Base-by-base conservation (phyloP, 2,329 filamentous ascomycete species). In the Aspergillus texensis region DNA sequence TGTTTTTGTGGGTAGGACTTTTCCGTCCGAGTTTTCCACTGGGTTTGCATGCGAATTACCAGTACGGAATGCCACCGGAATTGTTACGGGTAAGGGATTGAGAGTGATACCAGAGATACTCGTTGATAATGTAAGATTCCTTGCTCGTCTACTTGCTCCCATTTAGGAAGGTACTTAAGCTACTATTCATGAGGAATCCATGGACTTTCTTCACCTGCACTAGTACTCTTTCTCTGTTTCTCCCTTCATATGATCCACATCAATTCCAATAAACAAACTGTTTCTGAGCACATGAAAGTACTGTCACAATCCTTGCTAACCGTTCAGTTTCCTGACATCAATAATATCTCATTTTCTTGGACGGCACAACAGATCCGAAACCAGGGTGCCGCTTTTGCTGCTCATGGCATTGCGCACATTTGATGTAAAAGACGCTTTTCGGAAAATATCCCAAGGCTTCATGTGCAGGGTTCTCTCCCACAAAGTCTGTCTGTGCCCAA, bases 391-490 rank as follows among this genome's bases (percentile, higher is more conserved):
- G 28, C 32, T 52, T 62, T 43, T 46, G 24, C 34, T 41, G 53
- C 9, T 24, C 28, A 14, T 12, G 39, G 39, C 64, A 68, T 16
- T 1, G 12, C 1, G 24, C 12, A 36, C 67, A 68, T 16, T 43
- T 34, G 60, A 88, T 77, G 67, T 83, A 87, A 72, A 82, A 87
- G 0, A 82, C 83, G 32, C 83, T 79, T 0, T 69, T 63, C 3
- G 77, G 72, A 0, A 71, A 72, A 61, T 83, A 85, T 0, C 78
- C 79, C 1, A 86, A 74, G n/a, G 83, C 66, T 61, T 86, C 80
- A 58, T 83, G 85, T 68, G 87, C 85, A 1, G 80, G 16, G 11
- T 67, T 57, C 2, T 84, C 80, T 11, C 83, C 85, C 14, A 88
- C 70, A 0, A 88, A 79, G 4, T 77, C 76, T 0, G 81, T 79